Conservation (phyloP, 2,329 filamentous ascomycete species). For the Aureobasidium uvarum region DNA sequence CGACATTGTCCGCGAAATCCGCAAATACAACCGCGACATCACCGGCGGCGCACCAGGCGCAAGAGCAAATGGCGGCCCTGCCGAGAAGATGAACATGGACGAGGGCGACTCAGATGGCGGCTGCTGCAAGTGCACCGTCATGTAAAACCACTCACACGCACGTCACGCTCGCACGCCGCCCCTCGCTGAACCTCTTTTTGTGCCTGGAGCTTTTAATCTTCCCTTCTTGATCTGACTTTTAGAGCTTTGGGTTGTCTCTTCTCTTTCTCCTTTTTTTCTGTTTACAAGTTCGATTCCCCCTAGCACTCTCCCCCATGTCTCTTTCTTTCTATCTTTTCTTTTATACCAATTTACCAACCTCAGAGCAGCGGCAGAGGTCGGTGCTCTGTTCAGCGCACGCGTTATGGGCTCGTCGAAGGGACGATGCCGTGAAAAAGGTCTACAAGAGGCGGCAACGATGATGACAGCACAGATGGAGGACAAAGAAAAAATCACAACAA, state of each 20-base stretch:
- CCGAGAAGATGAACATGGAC: conserved; percentile 75
- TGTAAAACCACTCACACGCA: conserved; percentile 58
- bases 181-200: conserved; percentile 14
- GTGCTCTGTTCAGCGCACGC: background rate
- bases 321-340: conserved; percentile 20
- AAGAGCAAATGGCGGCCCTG: conserved; percentile 55
- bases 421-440: conserved; percentile 12
- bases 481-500: conserved; percentile 17
- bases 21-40: conserved; percentile 98
- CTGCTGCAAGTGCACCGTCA: conserved; percentile 88
- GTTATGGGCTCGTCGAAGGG: background rate
- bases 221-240: conserved; percentile 27
- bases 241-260: conserved; percentile 25
- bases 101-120: conserved; percentile 62
- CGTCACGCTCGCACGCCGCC: conserved; percentile 5
- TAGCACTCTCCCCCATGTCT: conserved; percentile 20
- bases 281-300: conserved; percentile 26
- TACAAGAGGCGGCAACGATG: conserved; percentile 23
- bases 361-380: conserved; percentile 16
- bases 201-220: conserved; percentile 26
- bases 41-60: conserved; percentile 63
- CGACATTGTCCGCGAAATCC: conserved; percentile 96
- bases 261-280: conserved; percentile 8
- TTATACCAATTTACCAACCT: conserved; percentile 23
- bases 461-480: conserved; percentile 17